Evolutionary conservation across 1,284 basidiomycete genomes (phyloP).

Genomic region (Malassezia cuniculi): DNA sequence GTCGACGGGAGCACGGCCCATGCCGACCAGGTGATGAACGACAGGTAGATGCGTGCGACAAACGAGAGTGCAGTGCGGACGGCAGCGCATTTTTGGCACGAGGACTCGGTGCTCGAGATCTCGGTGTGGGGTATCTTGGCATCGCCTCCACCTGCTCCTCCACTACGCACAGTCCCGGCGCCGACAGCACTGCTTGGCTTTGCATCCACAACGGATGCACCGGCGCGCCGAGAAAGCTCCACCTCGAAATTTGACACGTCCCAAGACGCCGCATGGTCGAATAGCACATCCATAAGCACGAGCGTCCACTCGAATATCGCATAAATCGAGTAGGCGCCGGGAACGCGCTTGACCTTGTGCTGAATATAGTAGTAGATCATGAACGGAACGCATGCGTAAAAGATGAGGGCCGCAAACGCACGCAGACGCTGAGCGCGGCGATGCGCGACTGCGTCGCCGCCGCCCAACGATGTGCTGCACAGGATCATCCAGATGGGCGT

Average conservation of each 20-base stretch:
- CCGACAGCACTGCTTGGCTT: too few relatives aligned
- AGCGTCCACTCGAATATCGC: slow-evolving; percentile 41
- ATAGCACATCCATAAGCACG: slow-evolving; percentile 36
- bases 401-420: slow-evolving; percentile 19
- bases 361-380: slow-evolving; percentile 37
- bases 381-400: slow-evolving; percentile 35
- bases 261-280: slow-evolving; percentile 29
- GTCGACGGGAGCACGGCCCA: slow-evolving; percentile 66
- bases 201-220: too few relatives aligned
- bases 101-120: too few relatives aligned
- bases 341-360: slow-evolving; percentile 31
- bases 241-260: too few relatives aligned
- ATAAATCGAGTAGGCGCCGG: slow-evolving; percentile 35
- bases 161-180: too few relatives aligned
- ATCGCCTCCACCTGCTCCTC: too few relatives aligned
- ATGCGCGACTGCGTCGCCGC: slow-evolving; percentile 4
- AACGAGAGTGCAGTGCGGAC: neutral
- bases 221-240: too few relatives aligned
- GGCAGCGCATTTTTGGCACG: too few relatives aligned
- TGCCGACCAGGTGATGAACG: slow-evolving; percentile 74
- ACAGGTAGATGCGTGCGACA: slow-evolving; percentile 47
- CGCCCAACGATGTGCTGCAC: slow-evolving; percentile 25
- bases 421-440: slow-evolving; percentile 19
- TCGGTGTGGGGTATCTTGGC: too few relatives aligned
- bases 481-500: slow-evolving; percentile 58